Conservation (phyloP, 2,329 filamentous ascomycete species). For the Curvularia eragrostidis region DNA sequence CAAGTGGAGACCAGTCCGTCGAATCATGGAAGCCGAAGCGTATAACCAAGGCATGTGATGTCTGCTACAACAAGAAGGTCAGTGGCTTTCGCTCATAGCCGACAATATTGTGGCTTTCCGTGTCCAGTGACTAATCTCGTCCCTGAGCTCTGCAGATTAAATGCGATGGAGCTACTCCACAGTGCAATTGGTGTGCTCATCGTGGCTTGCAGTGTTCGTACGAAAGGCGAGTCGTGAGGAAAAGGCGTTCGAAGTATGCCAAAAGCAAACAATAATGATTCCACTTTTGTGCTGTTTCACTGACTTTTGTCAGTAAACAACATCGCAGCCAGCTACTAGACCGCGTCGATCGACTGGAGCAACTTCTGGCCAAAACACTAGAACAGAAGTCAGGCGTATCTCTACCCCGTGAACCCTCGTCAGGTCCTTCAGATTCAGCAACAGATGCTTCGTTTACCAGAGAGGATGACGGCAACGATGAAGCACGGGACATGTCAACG, state of each 20-base stretch:
- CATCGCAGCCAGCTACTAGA: slow-evolving; percentile 2
- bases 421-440: not conserved
- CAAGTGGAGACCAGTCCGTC: not conserved
- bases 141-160: not conserved
- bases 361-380: slow-evolving; percentile 2
- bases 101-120: not conserved
- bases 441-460: not conserved
- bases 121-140: not conserved
- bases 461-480: not conserved
- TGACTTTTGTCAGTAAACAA: not conserved
- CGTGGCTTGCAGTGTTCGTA: slow-evolving; percentile 1
- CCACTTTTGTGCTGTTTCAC: not conserved
- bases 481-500: not conserved
- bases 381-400: not conserved
- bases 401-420: not conserved
- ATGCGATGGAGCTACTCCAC: not conserved
- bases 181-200: slow-evolving; percentile 1
- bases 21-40: not conserved
- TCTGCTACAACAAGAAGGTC: slow-evolving; percentile 2
- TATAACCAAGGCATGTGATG: not conserved
- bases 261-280: not conserved
- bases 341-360: slow-evolving; percentile 1
- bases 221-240: not conserved
- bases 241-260: not conserved
- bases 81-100: not conserved